Evolutionary conservation across 2,329 filamentous ascomycete species (phyloP), one percentile per base, ranked within the genome.

Genomic region (Colletotrichum zoysiae): DNA sequence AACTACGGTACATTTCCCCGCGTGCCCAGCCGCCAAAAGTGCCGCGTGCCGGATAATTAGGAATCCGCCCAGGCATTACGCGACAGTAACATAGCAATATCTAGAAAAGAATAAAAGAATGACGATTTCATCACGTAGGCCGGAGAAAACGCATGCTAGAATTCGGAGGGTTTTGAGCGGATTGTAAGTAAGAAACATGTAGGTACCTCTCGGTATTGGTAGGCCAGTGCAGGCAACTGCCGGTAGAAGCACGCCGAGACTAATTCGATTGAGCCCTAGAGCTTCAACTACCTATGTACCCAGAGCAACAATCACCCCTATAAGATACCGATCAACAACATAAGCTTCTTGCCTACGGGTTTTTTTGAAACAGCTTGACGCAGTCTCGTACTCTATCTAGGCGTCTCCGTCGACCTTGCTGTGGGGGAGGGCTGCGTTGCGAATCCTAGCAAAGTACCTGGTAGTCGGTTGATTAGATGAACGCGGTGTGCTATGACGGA

Each of bases 11-110:
- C 33, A 30, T 12, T 20, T 53, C 33, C 35, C 20, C 35, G 26
- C n/a, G 44, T 58, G 65, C 69, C 68, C 58, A 68, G 69, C 46
- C 51, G 50, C 51, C 51, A 53, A 48, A 26, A 44, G 26, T 71
- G 65, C 69, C 65, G 69, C 33, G 35, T 62, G 57, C 64, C 68
- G 68, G 18, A 44, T 18, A 20, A n/a, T 26, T 48, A 18, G 26
- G 20, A 42, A 18, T n/a, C 20, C 35, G 6, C 33, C 35, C 48
- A 44, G 26, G 26, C 23, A 9, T 35, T 18, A 2, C 4, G 5
- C 53, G 5, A 20, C 20, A 38, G 20, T 30, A 38, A 23, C 53
- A 8, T 38, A 33, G 5, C 33, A 5, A 23, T n/a, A 8, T n/a
- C 9, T 0, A 11, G 8, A 38, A 16, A 56, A 6, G 53, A 23